Percentiles rank a stretch among this genome's conserved stretches.
Evolutionary conservation across 139 green algal species (phyloP).

Genomic region (Mesostigma viride): DNA sequence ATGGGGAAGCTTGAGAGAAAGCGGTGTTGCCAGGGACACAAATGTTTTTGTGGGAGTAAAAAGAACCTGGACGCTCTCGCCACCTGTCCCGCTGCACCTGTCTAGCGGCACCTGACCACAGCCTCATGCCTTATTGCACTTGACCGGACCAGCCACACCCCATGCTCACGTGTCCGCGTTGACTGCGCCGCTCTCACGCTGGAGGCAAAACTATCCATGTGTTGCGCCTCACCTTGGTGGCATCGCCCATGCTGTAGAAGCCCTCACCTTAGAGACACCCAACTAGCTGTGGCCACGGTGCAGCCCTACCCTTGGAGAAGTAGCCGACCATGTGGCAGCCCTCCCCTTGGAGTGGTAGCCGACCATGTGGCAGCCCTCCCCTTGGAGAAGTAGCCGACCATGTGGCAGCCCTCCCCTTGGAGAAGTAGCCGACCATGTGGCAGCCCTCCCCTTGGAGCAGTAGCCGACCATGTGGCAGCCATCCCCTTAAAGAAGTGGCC

Average conservation of each 20-base stretch:
- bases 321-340: constrained; percentile 88
- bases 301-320: constrained; percentile 78
- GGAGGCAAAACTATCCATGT: constrained; percentile 73
- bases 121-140: no score
- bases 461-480: constrained; percentile 88
- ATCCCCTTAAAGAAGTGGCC: constrained; percentile 81
- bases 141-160: no score
- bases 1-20: no score
- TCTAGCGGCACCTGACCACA: no score
- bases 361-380: no score
- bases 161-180: no score
- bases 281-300: constrained; percentile 84
- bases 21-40: no score
- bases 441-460: constrained; percentile 78
- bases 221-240: constrained; percentile 71
- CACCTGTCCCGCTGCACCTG: no score
- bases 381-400: constrained; percentile 71
- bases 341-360: constrained; percentile 81
- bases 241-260: constrained; percentile 81
- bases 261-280: constrained; percentile 65
- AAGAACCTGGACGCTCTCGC: no score
- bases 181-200: constrained; percentile 83
- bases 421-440: constrained; percentile 81
- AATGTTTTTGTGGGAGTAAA: no score
- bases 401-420: constrained; percentile 82